Percentiles rank a stretch among this genome's conserved stretches.
These are phyloP conservation scores for Castanea mollissima DNA, from an alignment of 306 rosid species.

Conservation along the genomic window DNA sequence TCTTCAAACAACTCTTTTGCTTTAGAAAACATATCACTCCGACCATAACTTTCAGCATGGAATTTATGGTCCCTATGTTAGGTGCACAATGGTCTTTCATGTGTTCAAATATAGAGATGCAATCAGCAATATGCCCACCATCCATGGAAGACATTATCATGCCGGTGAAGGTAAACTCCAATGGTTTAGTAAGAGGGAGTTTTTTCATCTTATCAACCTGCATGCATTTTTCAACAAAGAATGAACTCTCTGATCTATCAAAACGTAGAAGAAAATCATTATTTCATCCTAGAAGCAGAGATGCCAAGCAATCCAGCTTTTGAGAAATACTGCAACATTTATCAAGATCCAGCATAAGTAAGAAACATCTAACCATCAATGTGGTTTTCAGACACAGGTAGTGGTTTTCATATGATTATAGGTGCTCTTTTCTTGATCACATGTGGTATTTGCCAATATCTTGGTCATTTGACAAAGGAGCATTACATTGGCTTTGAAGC, in stretches of 20 bases:
- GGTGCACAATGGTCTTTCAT: slow-evolving; percentile 67
- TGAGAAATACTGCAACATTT: neutral
- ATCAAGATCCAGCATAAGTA: neutral
- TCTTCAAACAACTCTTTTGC: slow-evolving; percentile 86
- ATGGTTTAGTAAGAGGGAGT: slow-evolving; percentile 58
- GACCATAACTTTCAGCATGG: slow-evolving; percentile 84
- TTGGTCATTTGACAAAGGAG: no score
- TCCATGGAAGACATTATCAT: slow-evolving; percentile 75
- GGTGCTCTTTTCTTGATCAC: no score
- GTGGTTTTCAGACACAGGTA: neutral
- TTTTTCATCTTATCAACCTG: slow-evolving; percentile 78
- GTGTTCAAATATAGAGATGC: slow-evolving; percentile 56
- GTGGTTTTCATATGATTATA: no score
- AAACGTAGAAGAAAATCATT: neutral
- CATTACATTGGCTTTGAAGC: no score
- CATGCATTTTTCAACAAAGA: slow-evolving; percentile 27
- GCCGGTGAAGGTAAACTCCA: slow-evolving; percentile 90
- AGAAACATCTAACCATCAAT: neutral
- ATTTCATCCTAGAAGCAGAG: neutral
- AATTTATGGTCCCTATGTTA: slow-evolving; percentile 76
- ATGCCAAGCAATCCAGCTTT: neutral
- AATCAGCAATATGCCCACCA: slow-evolving; percentile 70
- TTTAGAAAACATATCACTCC: slow-evolving; percentile 69
- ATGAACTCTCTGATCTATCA: slow-evolving; percentile 8
- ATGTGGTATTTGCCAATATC: no score